These are phyloP conservation scores for Panicum miliaceum DNA, from an alignment of 176 grass and related monocot species.

Conservation along the genomic window DNA sequence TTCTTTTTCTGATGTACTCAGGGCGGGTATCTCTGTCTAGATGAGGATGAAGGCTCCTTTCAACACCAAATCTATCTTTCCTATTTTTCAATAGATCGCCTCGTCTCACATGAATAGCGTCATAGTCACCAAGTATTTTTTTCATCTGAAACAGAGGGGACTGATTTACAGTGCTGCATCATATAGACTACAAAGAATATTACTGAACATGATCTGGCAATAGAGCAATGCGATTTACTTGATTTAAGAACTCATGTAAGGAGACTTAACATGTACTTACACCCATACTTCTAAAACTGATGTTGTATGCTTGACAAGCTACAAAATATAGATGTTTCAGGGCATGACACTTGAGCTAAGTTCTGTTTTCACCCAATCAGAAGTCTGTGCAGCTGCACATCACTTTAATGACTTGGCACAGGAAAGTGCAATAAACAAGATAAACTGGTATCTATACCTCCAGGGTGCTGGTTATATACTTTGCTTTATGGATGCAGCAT, in stretches of 20 bases:
- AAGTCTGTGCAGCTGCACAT: neutral
- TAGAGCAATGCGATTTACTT: neutral
- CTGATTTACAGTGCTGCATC: neutral
- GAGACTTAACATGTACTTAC: neutral
- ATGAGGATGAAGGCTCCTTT: slow-evolving; percentile 78
- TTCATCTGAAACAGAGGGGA: slow-evolving; percentile 58
- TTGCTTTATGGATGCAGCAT: slow-evolving; percentile 17
- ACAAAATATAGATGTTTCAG: neutral
- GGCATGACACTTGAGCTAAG: neutral
- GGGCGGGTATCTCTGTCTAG: slow-evolving; percentile 79
- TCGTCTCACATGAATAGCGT: slow-evolving; percentile 89
- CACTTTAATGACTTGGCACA: neutral
- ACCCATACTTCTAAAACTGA: slow-evolving; percentile 9
- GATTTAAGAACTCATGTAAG: slow-evolving; percentile 14
- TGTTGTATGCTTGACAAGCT: neutral
- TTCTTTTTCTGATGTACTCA: slow-evolving; percentile 75
- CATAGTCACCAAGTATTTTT: slow-evolving; percentile 75
- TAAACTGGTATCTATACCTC: neutral
- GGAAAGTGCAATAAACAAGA: slow-evolving; percentile 2
- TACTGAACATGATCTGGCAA: slow-evolving; percentile 29
- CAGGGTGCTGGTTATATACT: neutral
- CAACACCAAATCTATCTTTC: slow-evolving; percentile 82
- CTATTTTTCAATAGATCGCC: slow-evolving; percentile 76
- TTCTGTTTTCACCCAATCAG: neutral
- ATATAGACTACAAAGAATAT: neutral